Percentiles rank a stretch among this genome's conserved stretches.
These are phyloP conservation scores for Streptanthus diversifolius DNA, from an alignment of 345 rosid genomes.

Conservation along the genomic window DNA sequence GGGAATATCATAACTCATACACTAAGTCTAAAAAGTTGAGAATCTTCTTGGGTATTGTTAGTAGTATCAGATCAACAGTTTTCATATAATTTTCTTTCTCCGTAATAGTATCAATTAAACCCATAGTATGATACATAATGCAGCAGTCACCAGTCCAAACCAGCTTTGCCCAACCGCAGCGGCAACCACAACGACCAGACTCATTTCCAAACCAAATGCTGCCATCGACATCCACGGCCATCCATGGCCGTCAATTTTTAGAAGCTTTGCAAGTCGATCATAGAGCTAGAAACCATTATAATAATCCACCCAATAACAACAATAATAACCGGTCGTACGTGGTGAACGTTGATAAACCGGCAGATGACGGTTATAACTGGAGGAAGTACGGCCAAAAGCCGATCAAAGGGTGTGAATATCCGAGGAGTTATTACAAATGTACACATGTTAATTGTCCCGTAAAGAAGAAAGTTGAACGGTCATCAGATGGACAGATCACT, in stretches of 20 bases:
- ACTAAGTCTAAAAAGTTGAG: background rate
- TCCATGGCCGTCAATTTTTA: constrained; percentile 44
- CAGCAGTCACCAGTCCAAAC: constrained; percentile 16
- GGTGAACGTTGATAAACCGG: constrained; percentile 67
- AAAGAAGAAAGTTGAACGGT: constrained; percentile 92
- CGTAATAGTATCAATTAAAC: background rate
- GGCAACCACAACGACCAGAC: constrained; percentile 24
- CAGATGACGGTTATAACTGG: constrained; percentile 95
- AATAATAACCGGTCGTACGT: constrained; percentile 28
- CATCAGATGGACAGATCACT: constrained; percentile 78
- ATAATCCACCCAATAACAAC: constrained; percentile 19
- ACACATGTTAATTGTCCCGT: constrained; percentile 74
- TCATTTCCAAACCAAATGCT: constrained; percentile 22
- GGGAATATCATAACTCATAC: background rate
- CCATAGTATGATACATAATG: background rate
- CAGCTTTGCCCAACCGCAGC: constrained; percentile 13
- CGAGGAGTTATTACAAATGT: constrained; percentile 96
- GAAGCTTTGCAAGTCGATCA: constrained; percentile 53
- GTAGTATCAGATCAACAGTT: background rate
- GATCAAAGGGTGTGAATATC: constrained; percentile 88
- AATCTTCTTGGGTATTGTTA: background rate
- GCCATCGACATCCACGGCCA: constrained; percentile 43
- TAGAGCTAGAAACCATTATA: constrained; percentile 43
- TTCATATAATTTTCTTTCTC: background rate
- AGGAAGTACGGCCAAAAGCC: constrained; percentile 96